Base-by-base conservation (phyloP, 2,329 filamentous ascomycete genomes). In the Gaeumannomyces sp. region DNA sequence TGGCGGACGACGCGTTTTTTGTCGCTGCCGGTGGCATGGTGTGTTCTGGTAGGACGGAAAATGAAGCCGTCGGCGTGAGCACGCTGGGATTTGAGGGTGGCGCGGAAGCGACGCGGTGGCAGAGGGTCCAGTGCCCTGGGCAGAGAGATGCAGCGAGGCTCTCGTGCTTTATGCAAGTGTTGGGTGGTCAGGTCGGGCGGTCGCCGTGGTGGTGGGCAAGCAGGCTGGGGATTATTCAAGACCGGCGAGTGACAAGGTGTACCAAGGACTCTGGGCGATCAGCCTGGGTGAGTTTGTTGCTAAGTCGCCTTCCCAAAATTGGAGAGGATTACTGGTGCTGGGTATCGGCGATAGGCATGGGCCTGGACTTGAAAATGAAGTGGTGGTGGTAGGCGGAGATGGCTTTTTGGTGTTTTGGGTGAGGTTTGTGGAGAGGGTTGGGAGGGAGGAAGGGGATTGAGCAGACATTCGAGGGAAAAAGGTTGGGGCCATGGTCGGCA, bases 1-100 rank as follows among this genome's bases (percentile, higher is more conserved):
- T 80, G 67, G 71, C 69, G 66, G 74, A 68, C 66, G 73, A 68
- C 53, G 73, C 72, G 28, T 71, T 70, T 71, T 78, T 78, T 70
- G 68, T 72, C 28, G 72, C 68, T 57, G 76, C 70, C 63, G 45
- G 11, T 8, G 77, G 71, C 77, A 79, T 79, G 58, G 65, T 69
- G 35, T 67, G 66, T 16, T 65, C 29, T 58, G 35, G 19, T 27
- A 7, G 56, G 28, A n/a, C 25, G 61, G 45, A 14, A 62, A 25
- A 25, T 25, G 28, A 27, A 59, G 57, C 25, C 25, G 57, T 59
- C 25, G 57, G 13, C n/a, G 57, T 22, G 57, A 59, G 57, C 25
- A 3, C 57, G 57, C 25, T 27, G 25, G 25, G 57, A 28, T 27
- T 59, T 59, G 8, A 28, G 25, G n/a, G 27, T 59, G 57, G 25